Percentiles rank a stretch among this genome's conserved stretches.
phyloP scores from a whole-genome alignment of 169 alveolate species.

The Babesia ovata region DNA sequence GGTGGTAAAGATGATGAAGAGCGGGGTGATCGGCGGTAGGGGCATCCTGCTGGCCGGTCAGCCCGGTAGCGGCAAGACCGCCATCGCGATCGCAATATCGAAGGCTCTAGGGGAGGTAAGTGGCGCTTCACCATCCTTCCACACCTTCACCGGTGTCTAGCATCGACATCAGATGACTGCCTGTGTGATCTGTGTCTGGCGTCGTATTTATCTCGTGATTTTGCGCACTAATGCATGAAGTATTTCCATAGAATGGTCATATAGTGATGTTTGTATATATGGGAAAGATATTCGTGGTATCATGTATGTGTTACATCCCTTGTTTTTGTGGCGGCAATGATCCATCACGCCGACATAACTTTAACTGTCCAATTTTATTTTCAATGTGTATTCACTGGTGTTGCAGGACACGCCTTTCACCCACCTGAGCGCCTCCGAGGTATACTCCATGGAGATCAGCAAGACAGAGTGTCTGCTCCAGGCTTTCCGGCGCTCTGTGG shows the following conservation, averaged over 20 bases:
- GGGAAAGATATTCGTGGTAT: too few relatives aligned
- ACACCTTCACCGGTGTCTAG: too few relatives aligned
- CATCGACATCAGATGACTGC: too few relatives aligned
- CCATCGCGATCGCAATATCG: constrained; percentile 99
- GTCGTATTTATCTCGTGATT: too few relatives aligned
- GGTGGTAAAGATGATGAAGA: constrained; percentile 93
- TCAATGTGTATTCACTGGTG: not conserved
- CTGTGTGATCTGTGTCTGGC: too few relatives aligned
- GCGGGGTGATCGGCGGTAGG: constrained; percentile 97
- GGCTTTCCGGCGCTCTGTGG: constrained; percentile 97
- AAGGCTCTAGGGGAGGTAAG: constrained; percentile 92
- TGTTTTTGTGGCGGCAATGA: not conserved
- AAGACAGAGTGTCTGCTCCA: constrained; percentile 95
- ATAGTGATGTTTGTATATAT: too few relatives aligned
- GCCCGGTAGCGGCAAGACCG: constrained; percentile 99
- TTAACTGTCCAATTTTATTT: not conserved
- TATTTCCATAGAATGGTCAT: too few relatives aligned
- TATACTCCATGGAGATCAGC: constrained; percentile 96
- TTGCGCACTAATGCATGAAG: too few relatives aligned
- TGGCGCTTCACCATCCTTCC: not conserved
- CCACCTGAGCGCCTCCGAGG: constrained; percentile 97
- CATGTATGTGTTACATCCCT: not conserved
- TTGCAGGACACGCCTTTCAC: constrained; percentile 95
- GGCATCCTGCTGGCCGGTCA: constrained; percentile 98
- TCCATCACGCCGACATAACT: not conserved